Base-by-base conservation (phyloP, 495 filamentous ascomycete genomes). In the Bathelium albidoporum region DNA sequence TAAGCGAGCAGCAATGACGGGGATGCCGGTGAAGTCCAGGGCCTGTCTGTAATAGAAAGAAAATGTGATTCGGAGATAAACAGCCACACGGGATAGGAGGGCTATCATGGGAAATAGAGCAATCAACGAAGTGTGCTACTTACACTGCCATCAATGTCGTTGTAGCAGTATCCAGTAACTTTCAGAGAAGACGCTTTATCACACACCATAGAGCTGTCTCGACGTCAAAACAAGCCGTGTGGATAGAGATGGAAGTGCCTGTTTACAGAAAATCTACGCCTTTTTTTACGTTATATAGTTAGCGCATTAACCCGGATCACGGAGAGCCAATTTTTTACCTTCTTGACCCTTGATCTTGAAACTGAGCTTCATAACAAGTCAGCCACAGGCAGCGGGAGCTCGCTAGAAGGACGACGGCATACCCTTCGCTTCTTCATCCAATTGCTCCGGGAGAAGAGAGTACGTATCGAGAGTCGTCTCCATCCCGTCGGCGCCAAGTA, bases 131-230 rank as follows among this genome's bases (percentile, higher is more conserved):
- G 2, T 55, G 12, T 55, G 24, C 2, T 28, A 29, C 49, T 28
- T 29, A 55, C 90, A 73, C 86, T 85, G 59, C 87, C 87, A 62
- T 87, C 85, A 4, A 80, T 74, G 0, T 85, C 88, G 70, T 97
- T 96, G 39, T 82, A 79, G 22, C 91, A 88, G 80, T 82, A 93
- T 49, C 92, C 92, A 0, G 86, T 93, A 9, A 97, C 68, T 1
- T 76, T 78, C 65, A 87, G 78, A 32, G 80, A 78, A 1, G 72
- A 74, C 1, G 91, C 92, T 65, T 85, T 82, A 65, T 85, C 84
- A 61, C 82, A 80, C 0, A 90, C 86, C 70, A 88, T 95, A 71
- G 84, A 81, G 39, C 89, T 91, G 29, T 55, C 9, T 11, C 24
- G 12, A 29, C 9, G 24, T 26, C 7, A 28, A 20, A 29, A 55